phyloP scores from a whole-genome alignment of 148 eudicot species.

The Vaccinium macrocarpon region DNA sequence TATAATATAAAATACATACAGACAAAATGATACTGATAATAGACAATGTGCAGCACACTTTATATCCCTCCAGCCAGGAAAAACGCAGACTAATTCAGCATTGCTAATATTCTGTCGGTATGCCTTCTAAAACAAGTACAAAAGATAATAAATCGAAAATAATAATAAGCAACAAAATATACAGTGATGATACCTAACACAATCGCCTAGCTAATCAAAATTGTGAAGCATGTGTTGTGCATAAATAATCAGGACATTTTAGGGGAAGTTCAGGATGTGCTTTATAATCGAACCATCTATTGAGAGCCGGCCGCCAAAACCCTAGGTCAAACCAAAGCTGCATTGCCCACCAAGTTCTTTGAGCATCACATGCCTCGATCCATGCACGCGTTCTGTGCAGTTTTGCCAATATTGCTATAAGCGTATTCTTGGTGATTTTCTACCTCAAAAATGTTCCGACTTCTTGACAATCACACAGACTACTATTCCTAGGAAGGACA shows the following conservation, averaged over 20 bases:
- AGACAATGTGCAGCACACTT: neutral
- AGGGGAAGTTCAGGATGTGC: neutral
- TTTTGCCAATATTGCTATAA: neutral
- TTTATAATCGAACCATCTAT: neutral
- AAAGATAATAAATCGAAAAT: neutral
- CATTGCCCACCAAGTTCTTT: neutral
- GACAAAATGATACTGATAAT: neutral
- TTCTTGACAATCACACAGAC: neutral
- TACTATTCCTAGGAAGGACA: neutral
- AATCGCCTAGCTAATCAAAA: neutral
- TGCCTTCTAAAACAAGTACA: neutral
- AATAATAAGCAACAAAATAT: neutral
- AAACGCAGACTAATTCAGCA: neutral
- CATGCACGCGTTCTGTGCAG: neutral
- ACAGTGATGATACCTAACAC: neutral
- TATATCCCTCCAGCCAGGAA: neutral
- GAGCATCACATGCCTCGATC: constrained; percentile 1
- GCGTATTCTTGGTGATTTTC: neutral
- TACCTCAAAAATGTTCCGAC: neutral
- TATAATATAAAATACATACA: neutral
- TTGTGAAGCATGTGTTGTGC: neutral
- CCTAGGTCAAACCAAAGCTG: neutral
- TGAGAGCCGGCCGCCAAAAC: neutral
- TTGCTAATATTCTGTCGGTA: neutral
- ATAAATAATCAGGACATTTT: neutral